Base-by-base conservation (phyloP, 805 yeast species). In the Isabelozyma gotoi region DNA sequence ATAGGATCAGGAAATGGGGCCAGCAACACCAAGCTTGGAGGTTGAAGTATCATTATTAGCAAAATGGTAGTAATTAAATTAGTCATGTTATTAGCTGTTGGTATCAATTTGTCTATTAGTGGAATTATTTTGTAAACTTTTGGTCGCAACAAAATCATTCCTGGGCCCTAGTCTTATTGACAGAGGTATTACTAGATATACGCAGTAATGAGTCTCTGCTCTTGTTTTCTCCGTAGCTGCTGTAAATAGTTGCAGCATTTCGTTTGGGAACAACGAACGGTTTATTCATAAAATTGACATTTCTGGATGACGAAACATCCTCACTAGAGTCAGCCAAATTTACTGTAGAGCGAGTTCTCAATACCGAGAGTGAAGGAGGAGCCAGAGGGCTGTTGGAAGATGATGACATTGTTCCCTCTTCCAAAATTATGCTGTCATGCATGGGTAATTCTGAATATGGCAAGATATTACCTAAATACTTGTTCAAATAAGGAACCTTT, bases 301-400 rank as follows among this genome's bases (percentile, higher is more conserved):
- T 41, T 40, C 38, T 19, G 39, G 42, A 16, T 12, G n/a, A n/a
- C 8, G 40, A 40, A 20, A 34, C 40, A 6, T 37, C 14, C n/a
- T 38, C 40, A 5, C 46, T 50, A 15, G 48, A 44, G 8, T 46
- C 49, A 14, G 49, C 53, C 42, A 70, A 57, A 39, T 60, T 67
- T 16, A 68, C 57, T 4, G 63, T 57, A 33, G 71, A 68, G 39
- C 76, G 46, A 2, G 76, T 70, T 20, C 76, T 52, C 19, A 71
- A 54, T 11, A 63, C 64, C 1, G 65, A 56, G 5, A 43, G 40
- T 14, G 44, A 36, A 6, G 47, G 55, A 6, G 38, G 39, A 31
- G 33, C 32, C 1, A 47, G 47, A 7, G 56, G 55, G 19, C 43
- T 50, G 1, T 59, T 46, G 4, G 58, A 50, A n/a, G 54, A 39